Evolutionary conservation across 2,329 filamentous ascomycete genomes (phyloP).

Genomic region (Blastomyces percursus): DNA sequence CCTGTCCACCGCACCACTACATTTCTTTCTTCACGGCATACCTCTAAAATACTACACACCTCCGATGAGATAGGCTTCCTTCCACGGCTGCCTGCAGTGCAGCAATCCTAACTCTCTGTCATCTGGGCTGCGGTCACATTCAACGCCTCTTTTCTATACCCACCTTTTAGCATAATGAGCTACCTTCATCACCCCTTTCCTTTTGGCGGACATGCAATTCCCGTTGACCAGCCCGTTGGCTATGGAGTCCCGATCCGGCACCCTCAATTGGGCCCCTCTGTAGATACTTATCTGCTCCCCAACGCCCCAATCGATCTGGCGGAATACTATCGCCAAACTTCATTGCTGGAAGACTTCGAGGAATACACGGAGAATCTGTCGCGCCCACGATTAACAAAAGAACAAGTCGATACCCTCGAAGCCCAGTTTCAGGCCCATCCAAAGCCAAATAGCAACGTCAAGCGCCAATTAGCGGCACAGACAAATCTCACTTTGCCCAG

Average conservation of each 20-base stretch:
- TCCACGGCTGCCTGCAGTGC: constrained; percentile 14
- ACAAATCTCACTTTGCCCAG: constrained; percentile 40
- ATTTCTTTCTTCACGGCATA: background rate
- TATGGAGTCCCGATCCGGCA: constrained; percentile 29
- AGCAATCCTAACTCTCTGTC: constrained; percentile 7
- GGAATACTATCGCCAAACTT: constrained; percentile 33
- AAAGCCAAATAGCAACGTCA: constrained; percentile 41
- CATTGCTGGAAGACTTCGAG: constrained; percentile 34
- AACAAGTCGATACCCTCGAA: constrained; percentile 42
- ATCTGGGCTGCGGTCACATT: constrained; percentile 4
- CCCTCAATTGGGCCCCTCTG: constrained; percentile 29
- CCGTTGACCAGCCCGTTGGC: constrained; percentile 28
- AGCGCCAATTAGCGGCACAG: constrained; percentile 39
- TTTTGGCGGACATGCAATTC: constrained; percentile 25
- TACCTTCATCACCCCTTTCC: constrained; percentile 31
- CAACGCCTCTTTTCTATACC: constrained; percentile 8
- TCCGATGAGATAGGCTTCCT: constrained; percentile 12
- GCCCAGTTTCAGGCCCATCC: constrained; percentile 40
- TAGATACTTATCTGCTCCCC: constrained; percentile 29
- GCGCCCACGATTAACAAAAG: constrained; percentile 40
- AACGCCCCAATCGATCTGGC: constrained; percentile 34
- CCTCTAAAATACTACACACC: constrained; percentile 8
- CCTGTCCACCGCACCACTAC: constrained; percentile 10
- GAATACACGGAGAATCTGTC: constrained; percentile 40
- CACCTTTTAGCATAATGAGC: constrained; percentile 23